Conservation (phyloP, 1,139 yeast genomes). For the Geotrichum armillariae region DNA sequence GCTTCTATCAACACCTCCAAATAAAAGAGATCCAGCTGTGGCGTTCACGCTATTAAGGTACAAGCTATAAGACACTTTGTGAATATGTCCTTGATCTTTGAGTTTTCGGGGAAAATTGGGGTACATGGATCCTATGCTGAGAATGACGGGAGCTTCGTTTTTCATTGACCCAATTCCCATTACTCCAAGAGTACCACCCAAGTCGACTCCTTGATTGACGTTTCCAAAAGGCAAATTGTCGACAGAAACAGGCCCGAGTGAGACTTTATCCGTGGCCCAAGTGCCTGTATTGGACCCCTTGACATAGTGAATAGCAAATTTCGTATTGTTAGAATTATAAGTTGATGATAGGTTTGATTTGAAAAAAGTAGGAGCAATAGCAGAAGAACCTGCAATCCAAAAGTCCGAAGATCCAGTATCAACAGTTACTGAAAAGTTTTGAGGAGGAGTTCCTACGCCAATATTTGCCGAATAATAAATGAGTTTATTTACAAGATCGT, state of each 20-base stretch:
- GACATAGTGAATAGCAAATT: conserved; percentile 18
- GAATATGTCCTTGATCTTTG: conserved; percentile 48
- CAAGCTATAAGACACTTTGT: conserved; percentile 51
- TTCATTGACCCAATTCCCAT: conserved; percentile 19
- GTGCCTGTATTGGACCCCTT: conserved; percentile 19
- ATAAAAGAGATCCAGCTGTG: conserved; percentile 49
- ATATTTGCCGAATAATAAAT: conserved; percentile 34
- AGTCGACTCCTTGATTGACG: conserved; percentile 14
- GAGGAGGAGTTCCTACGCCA: conserved; percentile 41
- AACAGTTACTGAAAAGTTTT: conserved; percentile 37
- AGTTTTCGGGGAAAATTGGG: conserved; percentile 50
- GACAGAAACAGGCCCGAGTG: conserved; percentile 10
- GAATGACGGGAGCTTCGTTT: conserved; percentile 16
- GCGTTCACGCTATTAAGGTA: conserved; percentile 48
- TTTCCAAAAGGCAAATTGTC: conserved; percentile 14
- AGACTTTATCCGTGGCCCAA: conserved; percentile 17
- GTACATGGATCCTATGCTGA: conserved; percentile 27
- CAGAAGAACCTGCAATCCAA: conserved; percentile 40
- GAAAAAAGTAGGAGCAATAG: conserved; percentile 10
- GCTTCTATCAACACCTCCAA: conserved; percentile 59
- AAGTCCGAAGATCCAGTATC: conserved; percentile 47
- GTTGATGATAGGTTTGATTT: conserved; percentile 2
- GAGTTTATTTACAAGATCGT: conserved; percentile 17
- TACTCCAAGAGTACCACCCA: conserved; percentile 19
- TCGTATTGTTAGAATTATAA: conserved; percentile 4